Evolutionary conservation across 1,139 yeast species (phyloP).

Genomic region (Suhomyces guaymorum): DNA sequence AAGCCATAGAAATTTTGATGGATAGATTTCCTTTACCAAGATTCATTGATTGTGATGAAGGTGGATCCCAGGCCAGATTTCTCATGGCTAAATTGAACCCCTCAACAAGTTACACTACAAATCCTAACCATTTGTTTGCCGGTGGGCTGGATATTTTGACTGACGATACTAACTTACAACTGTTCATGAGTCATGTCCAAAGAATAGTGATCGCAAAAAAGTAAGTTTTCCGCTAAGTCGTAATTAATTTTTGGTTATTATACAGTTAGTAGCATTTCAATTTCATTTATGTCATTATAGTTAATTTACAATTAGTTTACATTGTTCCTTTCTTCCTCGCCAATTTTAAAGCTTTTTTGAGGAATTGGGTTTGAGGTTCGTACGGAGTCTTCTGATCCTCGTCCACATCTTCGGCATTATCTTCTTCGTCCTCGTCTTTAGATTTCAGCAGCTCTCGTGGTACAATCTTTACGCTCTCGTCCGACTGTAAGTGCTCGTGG

Average conservation of each 20-base stretch:
- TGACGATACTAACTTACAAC: slow-evolving; percentile 70
- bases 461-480: slow-evolving; percentile 28
- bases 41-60: slow-evolving; percentile 72
- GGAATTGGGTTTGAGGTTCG: slow-evolving; percentile 28
- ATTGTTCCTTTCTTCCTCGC: slow-evolving; percentile 24
- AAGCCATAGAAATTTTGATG: slow-evolving; percentile 64
- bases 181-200: slow-evolving; percentile 62
- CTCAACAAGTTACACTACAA: slow-evolving; percentile 56
- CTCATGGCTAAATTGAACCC: slow-evolving; percentile 76
- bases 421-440: slow-evolving; percentile 17
- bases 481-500: slow-evolving; percentile 41
- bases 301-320: too few species aligned
- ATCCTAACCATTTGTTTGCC: slow-evolving; percentile 34
- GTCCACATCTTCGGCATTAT: slow-evolving; percentile 19
- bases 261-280: too few species aligned
- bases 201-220: slow-evolving; percentile 32
- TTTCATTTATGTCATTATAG: too few species aligned
- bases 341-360: slow-evolving; percentile 29
- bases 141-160: slow-evolving; percentile 51
- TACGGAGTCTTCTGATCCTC: slow-evolving; percentile 14
- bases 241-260: too few species aligned
- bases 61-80: slow-evolving; percentile 78
- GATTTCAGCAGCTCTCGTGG: slow-evolving; percentile 18
- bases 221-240: slow-evolving; percentile 6
- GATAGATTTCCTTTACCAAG: slow-evolving; percentile 76